Conservation (phyloP, 2,329 filamentous ascomycete species). For the Hortaea werneckii region DNA sequence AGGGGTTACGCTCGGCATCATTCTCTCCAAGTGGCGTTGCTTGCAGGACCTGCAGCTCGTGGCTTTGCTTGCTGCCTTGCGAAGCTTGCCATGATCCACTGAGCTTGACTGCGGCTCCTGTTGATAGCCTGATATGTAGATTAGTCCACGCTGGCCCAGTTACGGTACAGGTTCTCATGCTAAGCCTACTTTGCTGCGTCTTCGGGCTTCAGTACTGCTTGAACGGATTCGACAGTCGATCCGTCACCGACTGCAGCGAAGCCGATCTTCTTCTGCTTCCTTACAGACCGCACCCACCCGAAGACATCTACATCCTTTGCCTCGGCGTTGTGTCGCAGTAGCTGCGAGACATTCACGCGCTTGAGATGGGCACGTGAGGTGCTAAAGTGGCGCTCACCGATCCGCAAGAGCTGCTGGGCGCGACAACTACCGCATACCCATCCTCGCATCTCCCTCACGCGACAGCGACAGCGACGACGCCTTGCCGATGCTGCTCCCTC, state of each 20-base stretch:
- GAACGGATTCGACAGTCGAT: constrained; percentile 66
- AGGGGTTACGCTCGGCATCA: constrained; percentile 78
- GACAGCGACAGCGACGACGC: no score
- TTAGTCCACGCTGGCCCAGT: neutral
- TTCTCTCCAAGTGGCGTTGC: constrained; percentile 66
- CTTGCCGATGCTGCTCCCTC: neutral
- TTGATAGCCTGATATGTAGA: constrained; percentile 54
- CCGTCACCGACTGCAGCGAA: constrained; percentile 86
- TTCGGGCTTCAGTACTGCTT: constrained; percentile 66
- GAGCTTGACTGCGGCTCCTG: constrained; percentile 69
- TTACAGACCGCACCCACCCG: constrained; percentile 74
- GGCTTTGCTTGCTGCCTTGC: constrained; percentile 55
- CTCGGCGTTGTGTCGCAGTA: constrained; percentile 15
- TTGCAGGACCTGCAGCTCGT: constrained; percentile 67
- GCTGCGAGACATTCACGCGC: constrained; percentile 14
- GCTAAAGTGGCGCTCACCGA: constrained; percentile 2
- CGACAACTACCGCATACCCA: neutral
- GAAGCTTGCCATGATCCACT: constrained; percentile 67
- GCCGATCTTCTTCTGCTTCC: constrained; percentile 72
- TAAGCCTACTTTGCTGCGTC: constrained; percentile 59
- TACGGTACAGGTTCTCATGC: neutral
- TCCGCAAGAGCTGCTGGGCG: neutral
- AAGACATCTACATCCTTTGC: constrained; percentile 41
- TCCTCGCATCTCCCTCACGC: constrained; percentile 2
- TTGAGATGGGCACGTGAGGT: constrained; percentile 8